Evolutionary conservation across 441 rosid species (phyloP), one percentile per base, ranked within the genome.

Genomic region (Arabidopsis hybrid): DNA sequence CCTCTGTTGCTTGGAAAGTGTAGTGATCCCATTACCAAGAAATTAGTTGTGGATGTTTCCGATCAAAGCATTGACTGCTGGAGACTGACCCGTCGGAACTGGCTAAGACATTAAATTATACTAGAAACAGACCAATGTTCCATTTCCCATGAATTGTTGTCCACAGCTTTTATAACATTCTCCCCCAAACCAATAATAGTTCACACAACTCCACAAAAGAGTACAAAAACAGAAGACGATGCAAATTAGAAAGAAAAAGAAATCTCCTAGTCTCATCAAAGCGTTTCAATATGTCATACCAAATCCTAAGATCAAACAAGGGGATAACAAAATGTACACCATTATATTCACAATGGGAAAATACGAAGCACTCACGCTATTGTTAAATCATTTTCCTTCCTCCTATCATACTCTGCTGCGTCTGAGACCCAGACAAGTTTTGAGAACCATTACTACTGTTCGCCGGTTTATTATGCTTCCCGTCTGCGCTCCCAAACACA

Each of bases 401-500:
- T 42, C 96, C 95, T 40, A 86, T 82, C 92, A 86, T 85, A 68
- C 92, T 79, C 52, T 86, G 93, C 61, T 85, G 85, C 34, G 89
- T 61, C 69, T 72, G 71, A 63, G 85, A 46, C 56, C 97, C 87
- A 0, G 93, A 75, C 75, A 82, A 34, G 74, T 69, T 67, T 39
- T 75, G 80, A 11, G 86, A 38, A 69, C 55, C 60, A 63, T 32
- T 77, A 61, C 73, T 67, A 67, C 56, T 55, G 60, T 79, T 66
- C 2, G 78, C 74, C 1, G 84, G 52, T 73, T 73, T 77, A 78
- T 82, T 89, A 36, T 67, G 83, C 76, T 84, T 83, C 56, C 87
- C 90, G 59, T 91, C 92, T 21, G 79, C 66, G 77, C 56, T 86
- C 17, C 94, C 94, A 34, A 96, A 89, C 71, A 93, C 93, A 80